These are phyloP conservation scores for Urtica urens DNA, from an alignment of 306 rosid genomes.

Conservation along the genomic window DNA sequence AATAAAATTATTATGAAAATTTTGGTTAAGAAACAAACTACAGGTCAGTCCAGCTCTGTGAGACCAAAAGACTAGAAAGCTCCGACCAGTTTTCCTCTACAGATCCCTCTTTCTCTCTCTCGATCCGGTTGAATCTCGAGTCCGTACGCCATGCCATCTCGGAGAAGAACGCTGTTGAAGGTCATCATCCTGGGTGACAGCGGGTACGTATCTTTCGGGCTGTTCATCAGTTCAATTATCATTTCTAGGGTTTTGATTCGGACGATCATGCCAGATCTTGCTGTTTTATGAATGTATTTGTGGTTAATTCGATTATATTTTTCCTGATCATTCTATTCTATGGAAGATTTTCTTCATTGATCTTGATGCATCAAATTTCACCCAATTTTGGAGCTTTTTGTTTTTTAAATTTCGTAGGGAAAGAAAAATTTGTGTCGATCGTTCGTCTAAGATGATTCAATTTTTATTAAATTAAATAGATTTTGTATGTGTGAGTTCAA, in stretches of 20 bases:
- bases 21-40: background rate
- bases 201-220: slow-evolving; percentile 39
- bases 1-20: background rate
- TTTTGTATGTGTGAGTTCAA: too few relatives aligned
- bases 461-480: too few relatives aligned
- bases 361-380: background rate
- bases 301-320: too few relatives aligned
- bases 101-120: slow-evolving; percentile 12
- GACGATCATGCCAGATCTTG: slow-evolving; percentile 30
- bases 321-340: too few relatives aligned
- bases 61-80: slow-evolving; percentile 15
- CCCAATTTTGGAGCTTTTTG: background rate
- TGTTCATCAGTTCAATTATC: background rate
- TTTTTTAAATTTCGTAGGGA: background rate
- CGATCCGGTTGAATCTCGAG: slow-evolving; percentile 16
- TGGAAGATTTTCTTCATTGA: background rate
- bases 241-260: slow-evolving; percentile 10
- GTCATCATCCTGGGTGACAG: slow-evolving; percentile 99
- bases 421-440: background rate
- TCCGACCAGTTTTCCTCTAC: slow-evolving; percentile 5
- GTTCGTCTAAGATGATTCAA: background rate
- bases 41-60: slow-evolving; percentile 21
- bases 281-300: background rate
- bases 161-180: slow-evolving; percentile 92
- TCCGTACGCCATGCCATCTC: slow-evolving; percentile 67